These are phyloP conservation scores for Pseudogymnoascus sp. DNA, from an alignment of 2,329 filamentous ascomycete species.

Conservation along the genomic window DNA sequence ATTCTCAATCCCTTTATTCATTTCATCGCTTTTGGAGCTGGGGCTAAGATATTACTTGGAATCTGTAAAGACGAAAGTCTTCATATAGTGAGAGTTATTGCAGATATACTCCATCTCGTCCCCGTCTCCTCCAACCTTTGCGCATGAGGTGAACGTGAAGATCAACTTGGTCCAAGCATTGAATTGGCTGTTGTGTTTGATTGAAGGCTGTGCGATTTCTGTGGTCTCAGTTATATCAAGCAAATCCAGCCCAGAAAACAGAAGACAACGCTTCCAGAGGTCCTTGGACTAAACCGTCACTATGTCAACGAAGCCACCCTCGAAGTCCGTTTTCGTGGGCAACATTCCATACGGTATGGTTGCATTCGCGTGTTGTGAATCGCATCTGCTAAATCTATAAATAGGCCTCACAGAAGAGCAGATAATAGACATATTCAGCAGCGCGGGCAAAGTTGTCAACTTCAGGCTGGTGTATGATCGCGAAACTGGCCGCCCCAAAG, in stretches of 20 bases:
- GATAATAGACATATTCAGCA: slow-evolving; percentile 87
- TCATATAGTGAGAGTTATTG: slow-evolving; percentile 7
- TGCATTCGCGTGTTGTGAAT: background rate
- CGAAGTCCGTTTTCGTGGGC: slow-evolving; percentile 74
- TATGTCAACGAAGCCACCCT: slow-evolving; percentile 68
- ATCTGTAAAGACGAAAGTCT: slow-evolving; percentile 3
- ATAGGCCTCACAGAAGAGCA: slow-evolving; percentile 93
- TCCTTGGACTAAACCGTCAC: slow-evolving; percentile 24
- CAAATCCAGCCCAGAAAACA: background rate
- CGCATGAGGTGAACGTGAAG: slow-evolving; percentile 7
- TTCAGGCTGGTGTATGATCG: slow-evolving; percentile 94
- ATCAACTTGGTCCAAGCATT: background rate
- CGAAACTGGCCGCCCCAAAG: slow-evolving; percentile 88
- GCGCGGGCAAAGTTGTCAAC: slow-evolving; percentile 80
- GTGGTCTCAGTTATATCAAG: background rate
- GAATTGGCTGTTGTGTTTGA: background rate
- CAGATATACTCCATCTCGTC: slow-evolving; percentile 6
- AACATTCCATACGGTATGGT: slow-evolving; percentile 71
- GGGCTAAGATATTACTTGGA: background rate
- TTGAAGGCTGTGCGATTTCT: background rate
- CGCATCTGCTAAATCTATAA: slow-evolving; percentile 12
- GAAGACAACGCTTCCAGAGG: background rate
- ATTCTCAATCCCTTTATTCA: background rate
- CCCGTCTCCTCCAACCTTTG: background rate
- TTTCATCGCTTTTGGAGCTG: background rate